A percentile compares a stretch with the other conserved stretches of the same genome.
phyloP scores from a whole-genome alignment of 768 basidiomycete genomes.

The Naganishia antarctica region DNA sequence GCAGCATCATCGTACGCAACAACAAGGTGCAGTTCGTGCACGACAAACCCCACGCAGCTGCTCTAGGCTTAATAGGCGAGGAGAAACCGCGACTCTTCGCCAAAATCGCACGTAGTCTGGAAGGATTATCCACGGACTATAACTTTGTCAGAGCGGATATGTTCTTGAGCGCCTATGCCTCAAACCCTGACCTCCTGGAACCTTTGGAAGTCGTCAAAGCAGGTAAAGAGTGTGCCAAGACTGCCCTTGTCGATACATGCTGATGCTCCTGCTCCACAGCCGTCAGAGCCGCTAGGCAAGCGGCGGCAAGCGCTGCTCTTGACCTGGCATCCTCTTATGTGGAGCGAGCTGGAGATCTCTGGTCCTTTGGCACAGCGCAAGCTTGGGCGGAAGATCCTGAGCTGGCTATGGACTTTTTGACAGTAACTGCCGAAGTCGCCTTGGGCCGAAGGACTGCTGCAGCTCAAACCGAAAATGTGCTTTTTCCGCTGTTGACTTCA shows the following conservation, averaged over 20 bases:
- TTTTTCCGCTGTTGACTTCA: background rate
- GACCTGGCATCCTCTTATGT: conserved; percentile 19
- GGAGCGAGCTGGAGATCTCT: background rate
- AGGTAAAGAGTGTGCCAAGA: too few relatives aligned
- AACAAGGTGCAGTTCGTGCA: conserved; percentile 33
- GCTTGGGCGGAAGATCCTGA: conserved; percentile 16
- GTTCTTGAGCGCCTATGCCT: conserved; percentile 4
- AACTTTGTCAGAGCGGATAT: conserved; percentile 13
- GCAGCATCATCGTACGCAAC: conserved; percentile 5
- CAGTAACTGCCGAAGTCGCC: conserved; percentile 16
- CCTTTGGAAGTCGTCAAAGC: background rate
- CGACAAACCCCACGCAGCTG: conserved; percentile 32
- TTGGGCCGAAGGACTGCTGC: conserved; percentile 15
- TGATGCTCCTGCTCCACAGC: background rate
- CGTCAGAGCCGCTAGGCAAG: conserved; percentile 15
- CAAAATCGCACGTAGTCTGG: conserved; percentile 4
- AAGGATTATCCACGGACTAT: conserved; percentile 3
- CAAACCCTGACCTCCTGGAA: background rate
- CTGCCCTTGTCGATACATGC: background rate
- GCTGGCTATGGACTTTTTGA: conserved; percentile 6
- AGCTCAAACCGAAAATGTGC: conserved; percentile 7
- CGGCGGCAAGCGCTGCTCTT: conserved; percentile 18
- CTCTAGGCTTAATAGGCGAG: background rate
- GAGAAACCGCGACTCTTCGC: background rate
- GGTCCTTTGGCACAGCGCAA: background rate